Percentiles rank a stretch among this genome's conserved stretches.
Conservation (phyloP, 1,139 yeast genomes). For the Sugiyamaella paludigena region DNA sequence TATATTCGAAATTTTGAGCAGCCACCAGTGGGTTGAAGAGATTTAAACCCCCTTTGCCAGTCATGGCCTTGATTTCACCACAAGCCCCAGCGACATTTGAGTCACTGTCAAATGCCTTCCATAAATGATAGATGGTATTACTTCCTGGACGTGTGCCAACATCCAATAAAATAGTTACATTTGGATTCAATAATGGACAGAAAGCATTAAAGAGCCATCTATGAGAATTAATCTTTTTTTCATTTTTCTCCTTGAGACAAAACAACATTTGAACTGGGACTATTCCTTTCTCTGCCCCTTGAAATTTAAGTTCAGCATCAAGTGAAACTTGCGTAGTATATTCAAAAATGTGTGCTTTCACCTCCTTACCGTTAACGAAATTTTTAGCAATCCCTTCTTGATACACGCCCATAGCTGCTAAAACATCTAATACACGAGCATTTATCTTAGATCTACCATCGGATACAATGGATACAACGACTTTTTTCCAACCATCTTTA, state of each 20-base stretch:
- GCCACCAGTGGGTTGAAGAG: conserved; percentile 89
- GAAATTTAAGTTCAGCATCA: conserved; percentile 80
- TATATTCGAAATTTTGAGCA: conserved; percentile 94
- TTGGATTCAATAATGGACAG: conserved; percentile 87
- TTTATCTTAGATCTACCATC: conserved; percentile 90
- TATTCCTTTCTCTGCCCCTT: conserved; percentile 73
- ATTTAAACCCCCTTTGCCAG: conserved; percentile 79
- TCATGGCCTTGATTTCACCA: conserved; percentile 93
- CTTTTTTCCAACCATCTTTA: conserved; percentile 90
- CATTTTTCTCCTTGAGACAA: conserved; percentile 84
- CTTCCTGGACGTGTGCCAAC: conserved; percentile 90
- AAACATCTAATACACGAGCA: conserved; percentile 75
- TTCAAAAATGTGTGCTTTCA: conserved; percentile 89
- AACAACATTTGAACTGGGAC: conserved; percentile 92
- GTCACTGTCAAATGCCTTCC: conserved; percentile 96
- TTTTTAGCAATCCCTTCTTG: conserved; percentile 97
- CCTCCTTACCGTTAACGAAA: conserved; percentile 83
- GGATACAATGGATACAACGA: conserved; percentile 83
- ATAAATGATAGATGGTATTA: conserved; percentile 80
- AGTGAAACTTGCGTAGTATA: conserved; percentile 88
- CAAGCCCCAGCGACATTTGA: conserved; percentile 98
- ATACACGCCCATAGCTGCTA: conserved; percentile 92
- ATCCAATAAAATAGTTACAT: conserved; percentile 78
- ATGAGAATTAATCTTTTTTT: conserved; percentile 89
- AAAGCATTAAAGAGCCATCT: conserved; percentile 93